Base-by-base conservation (phyloP, 1,139 yeast genomes). In the Taiozyma sp. region DNA sequence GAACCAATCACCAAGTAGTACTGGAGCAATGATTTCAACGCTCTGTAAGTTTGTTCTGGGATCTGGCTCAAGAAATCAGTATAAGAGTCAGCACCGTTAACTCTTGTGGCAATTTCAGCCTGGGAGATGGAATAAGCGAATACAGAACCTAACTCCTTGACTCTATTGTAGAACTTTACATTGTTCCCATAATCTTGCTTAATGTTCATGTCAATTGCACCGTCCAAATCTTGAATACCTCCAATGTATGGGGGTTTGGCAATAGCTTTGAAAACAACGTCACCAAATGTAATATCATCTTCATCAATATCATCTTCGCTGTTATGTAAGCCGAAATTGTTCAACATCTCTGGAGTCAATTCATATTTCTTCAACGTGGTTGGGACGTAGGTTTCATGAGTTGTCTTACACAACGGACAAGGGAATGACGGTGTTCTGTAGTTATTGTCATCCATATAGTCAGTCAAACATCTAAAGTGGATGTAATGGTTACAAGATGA, bases 401-500 rank as follows among this genome's bases (percentile, higher is more conserved):
- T 70, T 2, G 81, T 76, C 57, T 81, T 82, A 64, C 92, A 86
- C 46, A 86, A 70, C 0, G 92, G 91, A 66, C 92, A 85, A 4
- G 76, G 70, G 53, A 75, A 72, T 5, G 69, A 59, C 19, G 58
- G 53, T 1, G 60, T 52, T 0, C 58, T 55, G 46, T 60, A 57
- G 24, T 65, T 54, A 58, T 64, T 71, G 61, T 65, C 63, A 57
- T 64, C 65, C 65, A 57, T 71, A 65, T 65, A 65, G 19, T 65
- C 62, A 29, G 63, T 66, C 63, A 75, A 80, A 65, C 95, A 87
- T 14, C 66, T 61, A 55, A 70, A 74, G 65, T 86, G 95, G 70
- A 85, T 77, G 10, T 81, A 83, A 66, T 86, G 95, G 24, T 87
- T 84, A 70, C 93, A 86, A 3, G 88, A 81, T 4, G 79, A 71